Evolutionary conservation across 495 filamentous ascomycete genomes (phyloP).

Genomic region (Annulohypoxylon bovei): DNA sequence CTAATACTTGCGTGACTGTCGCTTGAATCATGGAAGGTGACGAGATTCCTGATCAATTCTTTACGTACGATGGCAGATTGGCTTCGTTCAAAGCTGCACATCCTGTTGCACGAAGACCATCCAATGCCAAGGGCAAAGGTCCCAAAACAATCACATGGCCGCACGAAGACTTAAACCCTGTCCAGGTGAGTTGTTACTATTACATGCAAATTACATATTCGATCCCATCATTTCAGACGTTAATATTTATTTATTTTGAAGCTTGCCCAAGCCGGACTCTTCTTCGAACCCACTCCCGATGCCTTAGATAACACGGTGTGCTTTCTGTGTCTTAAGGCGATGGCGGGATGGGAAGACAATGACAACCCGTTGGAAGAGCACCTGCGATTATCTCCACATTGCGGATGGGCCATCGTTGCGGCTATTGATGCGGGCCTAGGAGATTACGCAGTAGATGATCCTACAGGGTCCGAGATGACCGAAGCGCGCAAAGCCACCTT

Average conservation of each 20-base stretch:
- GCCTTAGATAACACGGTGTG: slow-evolving; percentile 90
- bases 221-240: slow-evolving; percentile 7
- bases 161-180: slow-evolving; percentile 70
- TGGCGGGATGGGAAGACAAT: slow-evolving; percentile 89
- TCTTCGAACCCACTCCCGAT: slow-evolving; percentile 76
- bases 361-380: slow-evolving; percentile 87
- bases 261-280: slow-evolving; percentile 92
- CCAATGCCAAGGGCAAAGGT: slow-evolving; percentile 66
- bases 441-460: slow-evolving; percentile 74
- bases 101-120: slow-evolving; percentile 71
- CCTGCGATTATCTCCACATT: slow-evolving; percentile 78
- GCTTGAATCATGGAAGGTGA: slow-evolving; percentile 39
- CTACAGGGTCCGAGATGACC: slow-evolving; percentile 71
- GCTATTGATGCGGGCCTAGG: slow-evolving; percentile 73
- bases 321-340: slow-evolving; percentile 79
- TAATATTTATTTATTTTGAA: slow-evolving; percentile 45
- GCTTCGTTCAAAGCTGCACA: slow-evolving; percentile 73
- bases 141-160: slow-evolving; percentile 77
- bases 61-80: slow-evolving; percentile 75
- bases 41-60: slow-evolving; percentile 55
- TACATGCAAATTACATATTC: not conserved
- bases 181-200: slow-evolving; percentile 62
- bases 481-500: slow-evolving; percentile 86
- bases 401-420: slow-evolving; percentile 87
- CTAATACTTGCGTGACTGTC: not conserved